Evolutionary conservation across 148 eudicot genomes (phyloP), one percentile per base, ranked within the genome.

Genomic region (Vaccinium darrowii): DNA sequence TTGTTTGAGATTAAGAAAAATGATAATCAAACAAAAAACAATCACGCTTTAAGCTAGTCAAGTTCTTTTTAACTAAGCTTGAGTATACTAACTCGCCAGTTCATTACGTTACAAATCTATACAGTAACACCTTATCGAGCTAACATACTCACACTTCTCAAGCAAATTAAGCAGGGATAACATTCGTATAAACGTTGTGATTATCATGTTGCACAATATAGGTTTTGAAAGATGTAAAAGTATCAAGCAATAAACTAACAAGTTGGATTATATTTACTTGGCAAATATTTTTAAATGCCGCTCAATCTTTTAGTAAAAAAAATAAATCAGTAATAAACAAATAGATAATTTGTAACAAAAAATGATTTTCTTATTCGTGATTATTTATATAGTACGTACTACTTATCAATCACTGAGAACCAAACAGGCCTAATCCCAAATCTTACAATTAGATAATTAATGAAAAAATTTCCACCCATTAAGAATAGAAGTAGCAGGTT

Each of bases 391-490:
- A 36, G 39, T 25, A 10, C 27, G 12, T 12, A 54, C 58, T 69
- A 53, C 56, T 53, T 13, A 7, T 65, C 33, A 30, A 69, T 4
- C 8, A 69, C 0, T 12, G 39, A 16, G 69, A 63, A 63, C 69
- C 69, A 63, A 62, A 62, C 67, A 19, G 67, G 69, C 25, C 69
- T 8, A 60, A 21, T 62, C 10, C 50, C 14, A 9, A 81, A 6
- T 14, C 7, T 43, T 53, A 72, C 16, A 39, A 79, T 56, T 85
- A 50, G 79, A 80, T 21, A 9, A 52, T 58, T 21, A 9, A 52
- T 58, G 23, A 71, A 88, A 86, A 36, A 36, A 2, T 36, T 87
- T 78, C 78, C 87, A 85, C 85, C 75, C 80, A 81, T 90, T 82
- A 87, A 89, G 85, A 88, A 91, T 13, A 5, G 39, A 27, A 30